Evolutionary conservation across 1,284 basidiomycete species (phyloP).

Genomic region (Agaricales sp.): DNA sequence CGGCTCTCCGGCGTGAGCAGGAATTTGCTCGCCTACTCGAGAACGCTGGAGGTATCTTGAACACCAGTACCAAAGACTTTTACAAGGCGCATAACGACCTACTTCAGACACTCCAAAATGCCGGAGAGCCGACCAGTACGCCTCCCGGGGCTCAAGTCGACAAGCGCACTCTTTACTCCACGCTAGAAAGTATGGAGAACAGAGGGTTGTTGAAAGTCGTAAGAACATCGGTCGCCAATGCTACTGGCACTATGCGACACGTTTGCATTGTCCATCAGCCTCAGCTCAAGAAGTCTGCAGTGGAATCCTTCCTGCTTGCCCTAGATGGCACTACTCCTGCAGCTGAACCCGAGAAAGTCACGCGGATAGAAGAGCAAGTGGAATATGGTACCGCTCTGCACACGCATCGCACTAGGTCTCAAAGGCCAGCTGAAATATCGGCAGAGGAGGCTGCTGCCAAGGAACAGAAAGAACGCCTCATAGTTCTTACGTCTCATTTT

Average conservation of each 20-base stretch:
- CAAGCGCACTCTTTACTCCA: slow-evolving; percentile 54
- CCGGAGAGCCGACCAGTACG: slow-evolving; percentile 57
- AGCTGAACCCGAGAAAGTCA: slow-evolving; percentile 22
- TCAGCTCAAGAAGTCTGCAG: slow-evolving; percentile 32
- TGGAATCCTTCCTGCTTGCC: slow-evolving; percentile 44
- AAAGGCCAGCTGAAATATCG: not conserved
- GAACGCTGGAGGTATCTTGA: slow-evolving; percentile 51
- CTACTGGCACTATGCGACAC: slow-evolving; percentile 41
- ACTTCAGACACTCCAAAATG: slow-evolving; percentile 39
- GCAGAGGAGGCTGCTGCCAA: not conserved
- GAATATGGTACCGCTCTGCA: slow-evolving; percentile 38
- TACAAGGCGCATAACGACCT: slow-evolving; percentile 52
- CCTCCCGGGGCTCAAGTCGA: slow-evolving; percentile 60
- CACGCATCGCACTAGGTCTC: slow-evolving; percentile 10
- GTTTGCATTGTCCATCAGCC: slow-evolving; percentile 55
- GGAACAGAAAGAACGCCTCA: not conserved
- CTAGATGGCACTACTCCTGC: slow-evolving; percentile 29
- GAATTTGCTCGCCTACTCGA: slow-evolving; percentile 59
- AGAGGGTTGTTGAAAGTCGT: slow-evolving; percentile 56
- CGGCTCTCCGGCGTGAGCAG: slow-evolving; percentile 66
- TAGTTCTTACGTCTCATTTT: not conserved
- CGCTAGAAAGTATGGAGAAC: slow-evolving; percentile 49
- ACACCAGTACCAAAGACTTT: slow-evolving; percentile 57
- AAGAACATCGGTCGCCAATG: slow-evolving; percentile 42
- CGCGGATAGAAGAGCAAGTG: slow-evolving; percentile 39